Base-by-base conservation (phyloP, 2,329 filamentous ascomycete genomes). In the Aspergillus ustus region DNA sequence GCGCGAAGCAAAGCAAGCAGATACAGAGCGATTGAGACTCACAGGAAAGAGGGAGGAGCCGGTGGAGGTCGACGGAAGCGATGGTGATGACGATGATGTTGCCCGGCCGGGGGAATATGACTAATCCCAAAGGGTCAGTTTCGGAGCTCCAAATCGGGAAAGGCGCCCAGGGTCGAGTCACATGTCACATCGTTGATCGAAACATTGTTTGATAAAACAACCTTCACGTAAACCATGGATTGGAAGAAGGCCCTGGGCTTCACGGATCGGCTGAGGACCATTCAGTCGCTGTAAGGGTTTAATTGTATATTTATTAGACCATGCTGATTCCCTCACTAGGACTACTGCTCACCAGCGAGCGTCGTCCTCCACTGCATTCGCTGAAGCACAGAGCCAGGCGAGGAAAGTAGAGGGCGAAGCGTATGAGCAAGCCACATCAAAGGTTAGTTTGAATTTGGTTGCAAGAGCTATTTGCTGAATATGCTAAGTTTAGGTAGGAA, bases 221-320 rank as follows among this genome's bases (percentile, higher is more conserved):
- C 34, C 44, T 54, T 25, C 15, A 8, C 31, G 17, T 54, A 28
- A 60, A 13, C 37, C 20, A 61, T 65, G 59, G 55, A 61, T 6
- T 89, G 87, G 87, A 84, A 79, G 68, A 72, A 72, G 22, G 75
- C 76, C 2, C 74, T 90, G 61, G 82, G 83, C 9, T 87, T 87
- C 40, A 81, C 84, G 13, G 84, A 88, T 57, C 82, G 89, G 59
- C 87, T 89, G 73, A 83, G 85, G 59, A 85, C 82, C 61, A 87
- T 91, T 54, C 82, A 89, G 66, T 83, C 79, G 61, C 80, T 90
- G 87, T 89, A 74, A 80, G 86, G 28, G 29, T 13, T n/a, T 43
- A 29, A 57, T 13, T 15, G 15, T 17, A 40, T 17, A 13, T 15
- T 11, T 40, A 3, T 15, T 1, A 17, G 6, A 4, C 15, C 61